Percentiles rank a stretch among this genome's conserved stretches.
phyloP scores from a whole-genome alignment of 305 asterid species.

The Salvia sclarea region DNA sequence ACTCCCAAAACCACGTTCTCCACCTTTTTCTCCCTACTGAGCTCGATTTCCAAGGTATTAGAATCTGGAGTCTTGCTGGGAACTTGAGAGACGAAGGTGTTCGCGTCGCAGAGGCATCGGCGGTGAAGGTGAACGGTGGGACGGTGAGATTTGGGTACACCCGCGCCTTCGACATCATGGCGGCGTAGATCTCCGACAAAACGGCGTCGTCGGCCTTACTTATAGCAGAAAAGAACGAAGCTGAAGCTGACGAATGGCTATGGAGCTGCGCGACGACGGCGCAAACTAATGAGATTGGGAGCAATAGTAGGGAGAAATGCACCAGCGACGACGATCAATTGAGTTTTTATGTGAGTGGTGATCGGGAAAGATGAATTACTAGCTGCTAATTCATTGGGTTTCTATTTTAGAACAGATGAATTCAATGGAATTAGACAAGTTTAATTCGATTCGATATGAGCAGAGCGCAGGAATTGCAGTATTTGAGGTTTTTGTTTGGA shows the following conservation, averaged over 20 bases:
- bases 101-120: too few species aligned
- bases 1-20: too few species aligned
- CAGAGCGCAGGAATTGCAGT: background rate
- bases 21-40: too few species aligned
- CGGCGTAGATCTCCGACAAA: conserved; percentile 51
- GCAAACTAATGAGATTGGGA: conserved; percentile 43
- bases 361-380: background rate
- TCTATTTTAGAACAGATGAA: background rate
- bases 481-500: background rate
- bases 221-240: conserved; percentile 13
- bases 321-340: conserved; percentile 43
- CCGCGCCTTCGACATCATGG: conserved; percentile 74
- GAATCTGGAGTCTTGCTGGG: too few species aligned
- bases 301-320: conserved; percentile 28
- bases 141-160: too few species aligned
- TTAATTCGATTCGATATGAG: background rate
- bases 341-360: background rate
- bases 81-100: too few species aligned
- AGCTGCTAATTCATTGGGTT: background rate
- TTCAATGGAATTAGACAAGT: background rate
- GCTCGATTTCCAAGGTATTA: too few species aligned
- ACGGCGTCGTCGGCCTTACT: conserved; percentile 40
- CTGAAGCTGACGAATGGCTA: conserved; percentile 20
- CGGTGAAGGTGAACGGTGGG: too few species aligned
- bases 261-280: conserved; percentile 43